These are phyloP conservation scores for Saccharomyces eubayanus DNA, from an alignment of 805 yeast species.

Conservation along the genomic window DNA sequence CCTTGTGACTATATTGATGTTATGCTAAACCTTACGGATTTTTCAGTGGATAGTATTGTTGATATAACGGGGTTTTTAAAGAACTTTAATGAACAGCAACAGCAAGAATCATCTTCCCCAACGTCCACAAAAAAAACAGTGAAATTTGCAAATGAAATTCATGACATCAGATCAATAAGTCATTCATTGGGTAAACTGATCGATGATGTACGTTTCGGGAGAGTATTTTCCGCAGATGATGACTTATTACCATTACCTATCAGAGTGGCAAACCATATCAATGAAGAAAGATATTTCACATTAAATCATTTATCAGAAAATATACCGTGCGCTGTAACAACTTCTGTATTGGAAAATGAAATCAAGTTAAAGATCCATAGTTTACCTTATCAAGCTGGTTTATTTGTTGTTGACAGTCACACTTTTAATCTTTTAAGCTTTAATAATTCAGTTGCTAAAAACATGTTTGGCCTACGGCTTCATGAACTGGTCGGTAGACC, in stretches of 20 bases:
- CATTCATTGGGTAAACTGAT: conserved; percentile 14
- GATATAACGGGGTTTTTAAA: conserved; percentile 16
- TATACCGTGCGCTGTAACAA: conserved; percentile 68
- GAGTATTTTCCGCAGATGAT: conserved; percentile 13
- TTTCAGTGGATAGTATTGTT: conserved; percentile 12
- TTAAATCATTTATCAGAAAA: conserved; percentile 38
- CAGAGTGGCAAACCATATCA: conserved; percentile 39
- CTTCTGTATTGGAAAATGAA: conserved; percentile 44
- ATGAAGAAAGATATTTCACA: conserved; percentile 57
- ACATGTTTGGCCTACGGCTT: conserved; percentile 63
- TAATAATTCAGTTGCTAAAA: conserved; percentile 69
- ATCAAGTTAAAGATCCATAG: conserved; percentile 60
- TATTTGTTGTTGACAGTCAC: conserved; percentile 55
- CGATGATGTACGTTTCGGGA: conserved; percentile 21
- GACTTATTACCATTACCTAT: conserved; percentile 25
- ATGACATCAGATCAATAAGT: conserved; percentile 13
- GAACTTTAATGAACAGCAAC: not conserved
- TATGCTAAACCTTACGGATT: conserved; percentile 30
- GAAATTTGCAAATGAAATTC: conserved; percentile 15
- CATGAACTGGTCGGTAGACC: conserved; percentile 36
- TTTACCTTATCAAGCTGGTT: conserved; percentile 81
- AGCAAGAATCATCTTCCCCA: not conserved
- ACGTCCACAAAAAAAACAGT: conserved; percentile 10
- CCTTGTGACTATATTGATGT: conserved; percentile 56
- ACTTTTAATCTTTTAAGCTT: conserved; percentile 53